Base-by-base conservation (phyloP, 148 eudicot genomes). In the Salicornia ramosissima region DNA sequence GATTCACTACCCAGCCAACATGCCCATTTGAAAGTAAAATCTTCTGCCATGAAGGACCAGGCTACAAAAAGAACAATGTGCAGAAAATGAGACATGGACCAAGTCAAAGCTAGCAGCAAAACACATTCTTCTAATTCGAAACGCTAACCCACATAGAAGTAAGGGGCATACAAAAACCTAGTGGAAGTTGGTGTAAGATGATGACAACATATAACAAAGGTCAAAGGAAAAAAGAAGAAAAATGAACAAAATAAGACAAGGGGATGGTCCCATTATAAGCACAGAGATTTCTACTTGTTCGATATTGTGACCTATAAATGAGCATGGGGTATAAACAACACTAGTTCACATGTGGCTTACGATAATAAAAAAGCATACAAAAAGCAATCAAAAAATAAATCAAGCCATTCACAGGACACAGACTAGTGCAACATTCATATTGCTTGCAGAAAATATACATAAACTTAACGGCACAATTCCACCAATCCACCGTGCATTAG, bases 31-130 rank as follows among this genome's bases (percentile, higher is more conserved):
- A 80, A 64, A 91, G 81, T 75, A 95, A 74, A 70, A 91, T 68
- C 67, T 87, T 92, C 58, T 80, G 88, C 97, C 99, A 95, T 47
- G 80, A 83, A 70, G 90, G 80, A 56, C 99, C 99, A 81, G 93
- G 97, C 99, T 95, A 69, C 77, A 81, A 74, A 53, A 82, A 73
- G 46, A 71, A 65, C 51, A 60, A 47, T 43, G 60, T 36, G 46
- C 26, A 74, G 24, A 71, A 69, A 22, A 66, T 67, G 25, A 67
- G 77, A 46, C 59, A 72, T 11, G 24, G 43, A 66, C 40, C 59
- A 68, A 21, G 47, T 15, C 39, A 36, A 34, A 56, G 46, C 49
- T 11, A 42, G 12, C 28, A 45, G 70, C 52, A 13, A 6, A 54
- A 15, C 12, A 21, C 19, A 62, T 31, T 51, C 43, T 63, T 47